These are phyloP conservation scores for Thuidium tamariscinum DNA, from an alignment of 225 moss, liverwort and hornwort species.

Conservation along the genomic window DNA sequence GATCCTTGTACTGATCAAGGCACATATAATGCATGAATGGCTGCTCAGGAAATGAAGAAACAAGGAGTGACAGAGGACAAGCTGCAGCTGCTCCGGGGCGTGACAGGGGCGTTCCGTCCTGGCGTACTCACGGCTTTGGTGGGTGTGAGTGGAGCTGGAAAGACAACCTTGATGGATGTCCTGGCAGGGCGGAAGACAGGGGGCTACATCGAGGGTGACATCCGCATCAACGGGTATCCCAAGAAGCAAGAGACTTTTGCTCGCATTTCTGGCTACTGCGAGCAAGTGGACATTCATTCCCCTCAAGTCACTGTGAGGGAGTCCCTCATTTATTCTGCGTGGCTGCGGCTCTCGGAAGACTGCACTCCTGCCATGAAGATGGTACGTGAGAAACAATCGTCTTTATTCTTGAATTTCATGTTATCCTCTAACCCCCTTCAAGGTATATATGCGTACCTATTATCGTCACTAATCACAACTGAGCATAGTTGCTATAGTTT, in stretches of 20 bases:
- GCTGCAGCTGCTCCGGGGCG: slow-evolving; percentile 35
- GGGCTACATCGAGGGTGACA: slow-evolving; percentile 43
- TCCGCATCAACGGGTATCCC: slow-evolving; percentile 35
- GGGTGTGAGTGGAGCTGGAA: slow-evolving; percentile 43
- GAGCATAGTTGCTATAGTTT: not conserved
- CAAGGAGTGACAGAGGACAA: slow-evolving; percentile 23
- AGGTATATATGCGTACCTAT: not conserved
- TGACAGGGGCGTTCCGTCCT: slow-evolving; percentile 41
- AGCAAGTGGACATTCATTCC: slow-evolving; percentile 51
- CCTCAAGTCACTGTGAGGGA: slow-evolving; percentile 43
- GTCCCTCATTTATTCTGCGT: slow-evolving; percentile 38
- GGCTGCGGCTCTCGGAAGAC: slow-evolving; percentile 24
- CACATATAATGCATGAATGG: not conserved
- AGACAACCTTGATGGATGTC: slow-evolving; percentile 51
- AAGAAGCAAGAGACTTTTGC: slow-evolving; percentile 41
- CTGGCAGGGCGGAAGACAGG: slow-evolving; percentile 45
- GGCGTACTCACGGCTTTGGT: slow-evolving; percentile 40
- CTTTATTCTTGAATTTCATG: not conserved
- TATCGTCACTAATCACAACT: not conserved
- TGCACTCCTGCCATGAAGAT: slow-evolving; percentile 29
- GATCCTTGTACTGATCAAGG: not conserved
- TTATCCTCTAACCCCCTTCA: not conserved
- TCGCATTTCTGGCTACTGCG: slow-evolving; percentile 41
- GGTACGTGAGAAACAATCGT: not conserved
- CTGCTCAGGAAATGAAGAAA: slow-evolving; percentile 44